phyloP scores from a whole-genome alignment of 2,329 filamentous ascomycete species.

The Fusarium continuum region DNA sequence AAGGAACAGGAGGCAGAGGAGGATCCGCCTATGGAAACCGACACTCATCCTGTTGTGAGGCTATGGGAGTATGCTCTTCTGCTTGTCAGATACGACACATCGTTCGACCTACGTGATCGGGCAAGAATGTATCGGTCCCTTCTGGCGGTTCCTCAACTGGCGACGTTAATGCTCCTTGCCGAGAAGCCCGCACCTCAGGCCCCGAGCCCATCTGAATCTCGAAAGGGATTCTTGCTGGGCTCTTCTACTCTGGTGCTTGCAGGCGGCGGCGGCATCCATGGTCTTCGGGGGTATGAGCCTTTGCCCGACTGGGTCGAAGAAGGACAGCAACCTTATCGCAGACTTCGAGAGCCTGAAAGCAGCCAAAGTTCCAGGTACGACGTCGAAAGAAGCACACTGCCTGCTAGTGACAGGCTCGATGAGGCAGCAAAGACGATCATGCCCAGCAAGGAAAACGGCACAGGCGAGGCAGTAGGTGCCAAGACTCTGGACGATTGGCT shows the following conservation, averaged over 20 bases:
- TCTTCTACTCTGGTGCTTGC: conserved; percentile 87
- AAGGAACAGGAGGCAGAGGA: conserved; percentile 49
- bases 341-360: conserved; percentile 70
- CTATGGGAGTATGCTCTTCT: conserved; percentile 88
- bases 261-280: conserved; percentile 75
- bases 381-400: conserved; percentile 51
- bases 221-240: conserved; percentile 81
- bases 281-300: conserved; percentile 79
- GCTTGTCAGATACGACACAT: conserved; percentile 90
- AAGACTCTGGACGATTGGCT: conserved; percentile 96
- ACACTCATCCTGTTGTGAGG: conserved; percentile 72
- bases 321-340: conserved; percentile 81
- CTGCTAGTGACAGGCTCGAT: conserved; percentile 72
- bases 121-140: conserved; percentile 88
- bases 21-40: conserved; percentile 44
- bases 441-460: conserved; percentile 60
- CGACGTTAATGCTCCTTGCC: conserved; percentile 87
- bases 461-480: conserved; percentile 63
- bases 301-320: conserved; percentile 86
- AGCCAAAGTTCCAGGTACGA: conserved; percentile 46
- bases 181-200: conserved; percentile 94
- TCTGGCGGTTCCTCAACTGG: conserved; percentile 84
- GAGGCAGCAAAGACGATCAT: conserved; percentile 56
- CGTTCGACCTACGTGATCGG: conserved; percentile 93
- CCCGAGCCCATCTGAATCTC: conserved; percentile 85